These are phyloP conservation scores for Myrica gale DNA, from an alignment of 306 rosid species.

Conservation along the genomic window DNA sequence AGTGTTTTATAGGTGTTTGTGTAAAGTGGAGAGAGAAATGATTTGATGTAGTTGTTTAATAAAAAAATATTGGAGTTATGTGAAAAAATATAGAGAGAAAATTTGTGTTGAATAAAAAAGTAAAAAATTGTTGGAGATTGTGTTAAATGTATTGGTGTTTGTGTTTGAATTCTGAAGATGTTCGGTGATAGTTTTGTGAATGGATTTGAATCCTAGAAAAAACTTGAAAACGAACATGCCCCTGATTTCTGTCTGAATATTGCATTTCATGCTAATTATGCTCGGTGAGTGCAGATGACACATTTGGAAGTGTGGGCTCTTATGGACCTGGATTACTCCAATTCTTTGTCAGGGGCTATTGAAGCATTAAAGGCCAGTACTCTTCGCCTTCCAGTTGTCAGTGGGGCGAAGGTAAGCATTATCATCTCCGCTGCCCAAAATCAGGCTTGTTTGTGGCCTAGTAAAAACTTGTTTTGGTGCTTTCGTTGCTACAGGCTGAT, in stretches of 20 bases:
- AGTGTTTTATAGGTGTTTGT: too few species aligned
- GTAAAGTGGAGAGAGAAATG: too few species aligned
- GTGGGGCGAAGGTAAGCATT: conserved; percentile 70
- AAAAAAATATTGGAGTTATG: too few species aligned
- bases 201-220: too few species aligned
- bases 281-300: conserved; percentile 51
- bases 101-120: too few species aligned
- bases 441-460: not conserved
- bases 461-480: conserved; percentile 2
- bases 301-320: conserved; percentile 80
- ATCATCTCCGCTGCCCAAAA: not conserved
- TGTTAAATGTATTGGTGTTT: too few species aligned
- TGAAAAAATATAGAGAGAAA: too few species aligned
- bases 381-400: conserved; percentile 90
- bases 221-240: too few species aligned
- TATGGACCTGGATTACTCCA: conserved; percentile 69
- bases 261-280: conserved; percentile 20
- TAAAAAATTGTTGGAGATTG: too few species aligned
- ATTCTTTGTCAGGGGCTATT: conserved; percentile 75
- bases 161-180: too few species aligned
- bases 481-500: conserved; percentile 56
- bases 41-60: too few species aligned
- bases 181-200: too few species aligned
- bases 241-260: conserved; percentile 14
- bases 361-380: conserved; percentile 91